Evolutionary conservation across 164 flowering plant genomes (phyloP).

Genomic region (Cinnamomum chago): DNA sequence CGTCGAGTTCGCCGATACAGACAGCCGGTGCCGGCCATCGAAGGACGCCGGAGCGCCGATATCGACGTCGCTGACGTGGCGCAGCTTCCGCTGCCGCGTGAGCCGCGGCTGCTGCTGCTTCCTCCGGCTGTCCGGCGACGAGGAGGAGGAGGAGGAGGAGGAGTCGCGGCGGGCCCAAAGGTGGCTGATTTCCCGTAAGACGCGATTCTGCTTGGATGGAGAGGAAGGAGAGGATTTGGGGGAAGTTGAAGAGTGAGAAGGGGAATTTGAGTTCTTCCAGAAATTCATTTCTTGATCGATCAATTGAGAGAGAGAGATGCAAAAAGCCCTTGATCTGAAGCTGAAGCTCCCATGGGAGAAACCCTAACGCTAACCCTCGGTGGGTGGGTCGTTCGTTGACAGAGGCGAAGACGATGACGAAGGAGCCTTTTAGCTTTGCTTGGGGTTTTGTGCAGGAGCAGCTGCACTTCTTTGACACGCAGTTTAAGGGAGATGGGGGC

Average conservation of each 20-base stretch:
- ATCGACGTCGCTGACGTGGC: conserved; percentile 22
- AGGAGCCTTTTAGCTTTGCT: neutral
- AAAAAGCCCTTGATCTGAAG: neutral
- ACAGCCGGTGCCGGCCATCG: neutral
- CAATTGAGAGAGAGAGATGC: neutral
- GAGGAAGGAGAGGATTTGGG: conserved; percentile 6
- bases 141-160: neutral
- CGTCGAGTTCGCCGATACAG: neutral
- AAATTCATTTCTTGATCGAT: conserved; percentile 33
- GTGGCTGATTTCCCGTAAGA: conserved; percentile 4
- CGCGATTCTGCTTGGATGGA: conserved; percentile 9
- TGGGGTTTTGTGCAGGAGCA: neutral
- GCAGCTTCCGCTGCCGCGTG: conserved; percentile 28
- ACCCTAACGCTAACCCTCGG: conserved; percentile 1
- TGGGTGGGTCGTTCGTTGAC: neutral
- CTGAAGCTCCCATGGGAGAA: neutral
- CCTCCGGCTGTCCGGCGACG: conserved; percentile 1
- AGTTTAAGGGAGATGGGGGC: neutral
- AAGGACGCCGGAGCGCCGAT: conserved; percentile 3
- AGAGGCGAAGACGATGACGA: neutral
- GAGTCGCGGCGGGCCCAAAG: neutral
- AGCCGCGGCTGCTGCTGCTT: conserved; percentile 15
- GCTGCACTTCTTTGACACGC: neutral
- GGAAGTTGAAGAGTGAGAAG: conserved; percentile 17
- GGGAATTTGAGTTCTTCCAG: conserved; percentile 26